These are phyloP conservation scores for Inga oerstediana DNA, from an alignment of 306 rosid species.

Conservation along the genomic window DNA sequence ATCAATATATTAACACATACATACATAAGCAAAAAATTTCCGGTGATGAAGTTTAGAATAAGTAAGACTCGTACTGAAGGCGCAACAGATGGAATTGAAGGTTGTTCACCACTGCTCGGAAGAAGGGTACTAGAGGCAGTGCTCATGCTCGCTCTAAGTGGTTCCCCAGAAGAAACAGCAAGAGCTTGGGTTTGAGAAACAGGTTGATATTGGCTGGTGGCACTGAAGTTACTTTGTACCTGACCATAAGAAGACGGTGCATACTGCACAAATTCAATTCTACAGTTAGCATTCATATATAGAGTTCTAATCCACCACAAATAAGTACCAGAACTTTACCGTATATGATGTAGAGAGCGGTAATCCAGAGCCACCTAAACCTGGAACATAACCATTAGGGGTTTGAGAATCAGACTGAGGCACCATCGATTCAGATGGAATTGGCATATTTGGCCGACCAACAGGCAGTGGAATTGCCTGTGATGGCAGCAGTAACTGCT, in stretches of 20 bases:
- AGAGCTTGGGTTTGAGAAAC: constrained; percentile 61
- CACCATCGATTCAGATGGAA: constrained; percentile 55
- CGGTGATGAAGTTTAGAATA: constrained; percentile 16
- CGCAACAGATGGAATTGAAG: constrained; percentile 44
- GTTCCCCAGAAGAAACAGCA: constrained; percentile 51
- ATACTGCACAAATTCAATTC: constrained; percentile 56
- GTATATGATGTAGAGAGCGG: constrained; percentile 68
- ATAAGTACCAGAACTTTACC: constrained; percentile 52
- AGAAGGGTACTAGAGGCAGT: constrained; percentile 47
- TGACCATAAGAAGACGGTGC: constrained; percentile 68
- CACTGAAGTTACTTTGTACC: constrained; percentile 54
- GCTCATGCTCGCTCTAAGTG: constrained; percentile 40
- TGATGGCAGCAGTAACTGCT: constrained; percentile 57
- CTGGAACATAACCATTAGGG: constrained; percentile 62
- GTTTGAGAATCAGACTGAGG: constrained; percentile 62
- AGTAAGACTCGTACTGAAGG: constrained; percentile 55
- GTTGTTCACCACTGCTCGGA: constrained; percentile 55
- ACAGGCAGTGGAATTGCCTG: constrained; percentile 66
- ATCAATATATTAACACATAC: neutral
- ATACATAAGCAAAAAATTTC: neutral
- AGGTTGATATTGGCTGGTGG: constrained; percentile 59
- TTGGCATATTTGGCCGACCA: constrained; percentile 62
- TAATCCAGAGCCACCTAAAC: constrained; percentile 65
- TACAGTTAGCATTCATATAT: constrained; percentile 33
- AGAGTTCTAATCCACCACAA: constrained; percentile 12